Conservation (phyloP, 345 rosid species). For the Brassica nigra region DNA sequence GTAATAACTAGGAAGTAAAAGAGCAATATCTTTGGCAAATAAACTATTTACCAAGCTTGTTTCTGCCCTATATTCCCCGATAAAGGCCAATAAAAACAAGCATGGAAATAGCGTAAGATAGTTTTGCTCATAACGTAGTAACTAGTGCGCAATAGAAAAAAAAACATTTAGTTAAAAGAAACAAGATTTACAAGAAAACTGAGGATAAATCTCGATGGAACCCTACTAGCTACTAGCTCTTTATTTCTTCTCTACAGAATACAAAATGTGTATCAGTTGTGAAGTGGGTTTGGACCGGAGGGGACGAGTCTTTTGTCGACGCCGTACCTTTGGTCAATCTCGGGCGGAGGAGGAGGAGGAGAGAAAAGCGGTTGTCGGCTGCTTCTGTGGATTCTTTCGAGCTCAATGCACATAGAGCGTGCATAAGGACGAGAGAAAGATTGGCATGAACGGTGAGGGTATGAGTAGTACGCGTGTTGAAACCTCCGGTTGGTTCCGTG, state of each 20-base stretch:
- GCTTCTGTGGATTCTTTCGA: slow-evolving; percentile 39
- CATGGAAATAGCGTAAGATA: slow-evolving; percentile 27
- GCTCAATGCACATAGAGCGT: slow-evolving; percentile 44
- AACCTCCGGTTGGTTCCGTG: background rate
- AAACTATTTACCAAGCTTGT: slow-evolving; percentile 34
- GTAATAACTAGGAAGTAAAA: slow-evolving; percentile 1
- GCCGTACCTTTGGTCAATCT: slow-evolving; percentile 82
- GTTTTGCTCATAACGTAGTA: slow-evolving; percentile 1
- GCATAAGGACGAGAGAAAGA: slow-evolving; percentile 42
- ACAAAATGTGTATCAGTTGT: slow-evolving; percentile 47
- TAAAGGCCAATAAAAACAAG: slow-evolving; percentile 37
- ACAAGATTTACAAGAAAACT: slow-evolving; percentile 25
- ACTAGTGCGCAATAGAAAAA: slow-evolving; percentile 10
- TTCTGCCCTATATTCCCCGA: slow-evolving; percentile 9
- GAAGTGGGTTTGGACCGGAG: slow-evolving; percentile 92
- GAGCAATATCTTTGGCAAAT: background rate
- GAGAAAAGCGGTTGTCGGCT: slow-evolving; percentile 24
- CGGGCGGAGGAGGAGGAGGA: slow-evolving; percentile 34
- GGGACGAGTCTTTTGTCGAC: slow-evolving; percentile 88
- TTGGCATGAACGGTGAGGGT: slow-evolving; percentile 40
- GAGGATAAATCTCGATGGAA: background rate
- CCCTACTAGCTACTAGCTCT: slow-evolving; percentile 1
- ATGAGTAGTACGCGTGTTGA: slow-evolving; percentile 35
- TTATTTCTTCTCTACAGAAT: background rate
- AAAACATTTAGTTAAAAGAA: background rate